Conservation (phyloP, 202 grass and related monocot genomes). For the Zizania palustris region DNA sequence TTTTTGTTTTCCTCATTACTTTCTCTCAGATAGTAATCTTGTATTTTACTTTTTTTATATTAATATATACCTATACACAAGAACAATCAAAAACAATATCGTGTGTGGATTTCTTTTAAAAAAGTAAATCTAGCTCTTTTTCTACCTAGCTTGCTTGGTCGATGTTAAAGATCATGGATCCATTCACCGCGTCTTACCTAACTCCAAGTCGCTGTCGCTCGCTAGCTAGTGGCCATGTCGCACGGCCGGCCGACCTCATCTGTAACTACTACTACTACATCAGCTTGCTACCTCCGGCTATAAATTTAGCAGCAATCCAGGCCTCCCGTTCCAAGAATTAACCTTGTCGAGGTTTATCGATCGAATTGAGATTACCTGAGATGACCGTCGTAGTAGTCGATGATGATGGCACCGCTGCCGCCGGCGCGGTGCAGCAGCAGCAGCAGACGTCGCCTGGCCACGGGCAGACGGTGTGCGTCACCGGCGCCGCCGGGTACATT, state of each 20-base stretch:
- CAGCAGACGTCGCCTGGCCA: constrained; percentile 23
- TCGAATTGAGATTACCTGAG: background rate
- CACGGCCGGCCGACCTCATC: background rate
- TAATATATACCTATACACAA: too few relatives aligned
- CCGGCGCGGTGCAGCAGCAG: background rate
- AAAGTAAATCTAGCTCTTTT: too few relatives aligned
- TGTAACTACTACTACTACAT: background rate
- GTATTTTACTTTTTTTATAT: too few relatives aligned
- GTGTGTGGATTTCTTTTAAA: too few relatives aligned
- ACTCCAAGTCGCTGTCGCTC: constrained; percentile 26
- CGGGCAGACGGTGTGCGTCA: constrained; percentile 80
- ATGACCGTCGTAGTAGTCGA: constrained; percentile 39
- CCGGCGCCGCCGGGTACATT: constrained; percentile 91
- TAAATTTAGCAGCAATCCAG: constrained; percentile 16
- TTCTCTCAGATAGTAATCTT: too few relatives aligned
- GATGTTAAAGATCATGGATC: too few relatives aligned
- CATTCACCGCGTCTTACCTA: constrained; percentile 3
- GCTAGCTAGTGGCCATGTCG: background rate
- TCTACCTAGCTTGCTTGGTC: too few relatives aligned
- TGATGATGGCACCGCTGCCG: constrained; percentile 4
- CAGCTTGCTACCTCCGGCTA: background rate
- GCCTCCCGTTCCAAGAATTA: background rate
- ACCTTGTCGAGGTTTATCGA: background rate
- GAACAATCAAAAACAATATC: too few relatives aligned
- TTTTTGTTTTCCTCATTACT: too few relatives aligned